A percentile compares a stretch with the other conserved stretches of the same genome.
Conservation (phyloP, 305 asterid species). For the Fraxinus baroniana region DNA sequence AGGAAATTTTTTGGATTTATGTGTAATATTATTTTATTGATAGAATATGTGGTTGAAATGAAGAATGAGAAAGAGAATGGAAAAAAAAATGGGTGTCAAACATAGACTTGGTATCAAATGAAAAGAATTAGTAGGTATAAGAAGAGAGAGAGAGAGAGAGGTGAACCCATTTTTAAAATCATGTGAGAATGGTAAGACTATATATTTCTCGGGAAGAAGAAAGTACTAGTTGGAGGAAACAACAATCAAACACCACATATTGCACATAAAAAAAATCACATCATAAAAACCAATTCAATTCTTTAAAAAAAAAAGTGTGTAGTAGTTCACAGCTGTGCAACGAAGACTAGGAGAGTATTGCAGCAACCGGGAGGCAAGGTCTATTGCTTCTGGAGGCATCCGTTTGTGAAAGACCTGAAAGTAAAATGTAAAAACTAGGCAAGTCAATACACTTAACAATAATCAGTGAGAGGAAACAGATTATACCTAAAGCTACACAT, state of each 20-base stretch:
- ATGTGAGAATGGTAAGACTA: background rate
- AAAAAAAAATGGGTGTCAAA: too few species aligned
- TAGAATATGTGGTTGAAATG: too few species aligned
- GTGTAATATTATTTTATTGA: too few species aligned
- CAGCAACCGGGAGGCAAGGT: constrained; percentile 88
- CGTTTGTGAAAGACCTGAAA: constrained; percentile 83
- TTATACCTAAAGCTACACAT: background rate
- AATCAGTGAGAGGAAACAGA: background rate
- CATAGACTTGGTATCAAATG: too few species aligned
- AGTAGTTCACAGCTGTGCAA: constrained; percentile 90
- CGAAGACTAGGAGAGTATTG: constrained; percentile 98
- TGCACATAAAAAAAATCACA: background rate
- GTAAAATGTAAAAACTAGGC: background rate
- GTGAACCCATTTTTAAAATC: too few species aligned
- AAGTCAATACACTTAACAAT: constrained; percentile 10
- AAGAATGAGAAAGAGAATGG: too few species aligned
- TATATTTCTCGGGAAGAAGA: too few species aligned
- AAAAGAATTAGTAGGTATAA: too few species aligned
- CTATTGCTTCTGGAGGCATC: constrained; percentile 99
- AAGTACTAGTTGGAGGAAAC: too few species aligned
- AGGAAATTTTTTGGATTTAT: too few species aligned
- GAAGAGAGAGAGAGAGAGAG: too few species aligned
- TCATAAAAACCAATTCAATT: background rate
- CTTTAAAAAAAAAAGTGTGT: background rate
- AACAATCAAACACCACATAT: background rate